These are phyloP conservation scores for Coemansia sp. DNA, from an alignment of 192 early-diverging fungal species.

Conservation along the genomic window DNA sequence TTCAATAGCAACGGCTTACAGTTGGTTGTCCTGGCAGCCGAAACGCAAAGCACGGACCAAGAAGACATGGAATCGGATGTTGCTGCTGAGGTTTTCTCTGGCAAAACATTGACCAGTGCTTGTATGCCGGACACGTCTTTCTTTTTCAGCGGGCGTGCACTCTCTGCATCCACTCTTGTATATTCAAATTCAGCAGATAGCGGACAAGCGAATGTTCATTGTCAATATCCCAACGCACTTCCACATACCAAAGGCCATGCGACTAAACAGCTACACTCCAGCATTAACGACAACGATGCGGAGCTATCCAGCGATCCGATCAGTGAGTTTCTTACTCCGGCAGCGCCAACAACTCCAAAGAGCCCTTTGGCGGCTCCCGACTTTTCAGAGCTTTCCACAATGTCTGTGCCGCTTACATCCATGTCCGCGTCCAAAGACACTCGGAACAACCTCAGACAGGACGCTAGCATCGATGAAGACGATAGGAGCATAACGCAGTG, in stretches of 20 bases:
- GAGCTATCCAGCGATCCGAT: conserved; percentile 46
- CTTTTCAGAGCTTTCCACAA: neutral
- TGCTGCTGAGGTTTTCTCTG: conserved; percentile 2
- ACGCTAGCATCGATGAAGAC: neutral
- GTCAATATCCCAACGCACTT: neutral
- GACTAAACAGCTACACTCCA: neutral
- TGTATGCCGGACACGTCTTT: neutral
- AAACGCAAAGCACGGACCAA: conserved; percentile 26
- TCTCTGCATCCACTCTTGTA: conserved; percentile 11
- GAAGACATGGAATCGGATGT: neutral
- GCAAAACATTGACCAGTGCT: conserved; percentile 8
- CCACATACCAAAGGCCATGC: neutral
- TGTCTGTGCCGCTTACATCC: neutral
- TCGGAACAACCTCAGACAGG: neutral
- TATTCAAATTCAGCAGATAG: neutral
- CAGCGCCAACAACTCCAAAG: conserved; percentile 13
- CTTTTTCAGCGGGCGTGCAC: neutral
- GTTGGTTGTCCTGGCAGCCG: conserved; percentile 12
- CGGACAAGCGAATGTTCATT: neutral
- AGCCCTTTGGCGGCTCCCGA: neutral
- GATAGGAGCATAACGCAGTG: conserved; percentile 36
- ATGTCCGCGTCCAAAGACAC: neutral
- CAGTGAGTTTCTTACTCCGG: conserved; percentile 32
- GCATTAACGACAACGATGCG: neutral
- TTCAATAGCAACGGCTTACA: conserved; percentile 23